phyloP scores from a whole-genome alignment of 1,139 yeast species.

The Hyphopichia pseudoburtonii region DNA sequence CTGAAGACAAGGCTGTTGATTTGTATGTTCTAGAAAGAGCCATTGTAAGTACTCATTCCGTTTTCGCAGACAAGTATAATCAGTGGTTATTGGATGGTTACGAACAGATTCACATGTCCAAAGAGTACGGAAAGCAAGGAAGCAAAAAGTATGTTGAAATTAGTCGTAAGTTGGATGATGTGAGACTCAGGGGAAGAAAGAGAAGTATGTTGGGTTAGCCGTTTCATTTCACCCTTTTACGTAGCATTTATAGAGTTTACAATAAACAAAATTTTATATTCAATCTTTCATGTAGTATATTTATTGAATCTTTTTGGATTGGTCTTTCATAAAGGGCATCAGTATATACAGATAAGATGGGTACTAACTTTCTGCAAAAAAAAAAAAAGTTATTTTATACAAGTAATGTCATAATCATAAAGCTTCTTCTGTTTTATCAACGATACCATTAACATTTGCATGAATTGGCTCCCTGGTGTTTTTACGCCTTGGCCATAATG shows the following conservation, averaged over 20 bases:
- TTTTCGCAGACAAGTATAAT: constrained; percentile 61
- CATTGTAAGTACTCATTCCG: constrained; percentile 84
- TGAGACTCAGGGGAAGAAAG: constrained; percentile 89
- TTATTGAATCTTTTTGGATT: too few relatives aligned
- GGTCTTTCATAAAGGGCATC: too few relatives aligned
- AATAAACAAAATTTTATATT: too few relatives aligned
- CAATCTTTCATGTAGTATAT: too few relatives aligned
- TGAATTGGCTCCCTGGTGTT: constrained; percentile 52
- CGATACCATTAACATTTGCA: constrained; percentile 14
- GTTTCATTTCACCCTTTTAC: too few relatives aligned
- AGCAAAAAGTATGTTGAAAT: constrained; percentile 54
- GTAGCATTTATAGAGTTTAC: too few relatives aligned
- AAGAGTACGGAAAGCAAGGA: constrained; percentile 26
- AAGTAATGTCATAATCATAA: not conserved
- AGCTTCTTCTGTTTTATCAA: constrained; percentile 12
- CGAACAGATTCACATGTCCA: constrained; percentile 33
- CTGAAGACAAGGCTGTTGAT: constrained; percentile 96
- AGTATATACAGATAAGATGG: too few relatives aligned
- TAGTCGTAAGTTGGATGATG: constrained; percentile 70
- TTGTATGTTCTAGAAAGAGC: constrained; percentile 93
- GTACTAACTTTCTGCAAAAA: not conserved
- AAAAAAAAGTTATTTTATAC: not conserved
- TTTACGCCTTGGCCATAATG: constrained; percentile 85
- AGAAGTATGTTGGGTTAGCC: constrained; percentile 89
- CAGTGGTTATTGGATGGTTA: constrained; percentile 78